These are phyloP conservation scores for Macrophomina pseudophaseolina DNA, from an alignment of 2,329 filamentous ascomycete genomes.

Conservation along the genomic window DNA sequence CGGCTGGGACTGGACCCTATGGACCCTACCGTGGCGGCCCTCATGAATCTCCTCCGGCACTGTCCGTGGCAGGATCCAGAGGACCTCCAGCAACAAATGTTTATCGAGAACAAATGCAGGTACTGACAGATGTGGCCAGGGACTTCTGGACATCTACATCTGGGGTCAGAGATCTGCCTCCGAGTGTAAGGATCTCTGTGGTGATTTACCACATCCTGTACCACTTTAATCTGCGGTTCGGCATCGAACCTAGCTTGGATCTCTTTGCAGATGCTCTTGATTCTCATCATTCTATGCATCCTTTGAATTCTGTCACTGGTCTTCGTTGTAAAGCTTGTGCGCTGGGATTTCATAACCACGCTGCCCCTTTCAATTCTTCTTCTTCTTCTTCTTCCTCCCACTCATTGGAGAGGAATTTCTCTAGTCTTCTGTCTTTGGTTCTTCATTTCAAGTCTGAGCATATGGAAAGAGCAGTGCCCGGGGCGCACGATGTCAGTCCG, in stretches of 20 bases:
- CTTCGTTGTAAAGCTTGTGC: conserved; percentile 52
- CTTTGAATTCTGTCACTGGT: conserved; percentile 50
- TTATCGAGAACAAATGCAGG: conserved; percentile 48
- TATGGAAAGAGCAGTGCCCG: conserved; percentile 35
- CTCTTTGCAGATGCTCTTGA: conserved; percentile 56
- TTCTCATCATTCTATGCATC: conserved; percentile 47
- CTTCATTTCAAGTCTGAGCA: conserved; percentile 66
- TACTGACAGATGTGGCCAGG: conserved; percentile 56
- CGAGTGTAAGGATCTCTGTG: conserved; percentile 66
- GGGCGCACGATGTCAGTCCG: conserved; percentile 8
- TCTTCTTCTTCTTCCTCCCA: conserved; percentile 43
- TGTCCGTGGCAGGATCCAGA: neutral
- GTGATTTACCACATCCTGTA: conserved; percentile 67
- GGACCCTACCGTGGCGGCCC: conserved; percentile 15
- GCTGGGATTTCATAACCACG: conserved; percentile 35
- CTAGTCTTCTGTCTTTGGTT: conserved; percentile 60
- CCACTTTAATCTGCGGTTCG: conserved; percentile 63
- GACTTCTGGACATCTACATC: conserved; percentile 68
- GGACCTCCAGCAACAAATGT: conserved; percentile 32
- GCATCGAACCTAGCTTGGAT: conserved; percentile 62
- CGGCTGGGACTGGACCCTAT: conserved; percentile 10
- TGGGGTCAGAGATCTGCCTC: conserved; percentile 65
- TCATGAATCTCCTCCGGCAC: conserved; percentile 7
- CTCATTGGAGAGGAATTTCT: conserved; percentile 46
- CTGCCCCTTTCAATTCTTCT: conserved; percentile 36